A percentile compares a stretch with the other conserved stretches of the same genome.
phyloP scores from a whole-genome alignment of 148 eudicot species.

The Arctostaphylos glauca region DNA sequence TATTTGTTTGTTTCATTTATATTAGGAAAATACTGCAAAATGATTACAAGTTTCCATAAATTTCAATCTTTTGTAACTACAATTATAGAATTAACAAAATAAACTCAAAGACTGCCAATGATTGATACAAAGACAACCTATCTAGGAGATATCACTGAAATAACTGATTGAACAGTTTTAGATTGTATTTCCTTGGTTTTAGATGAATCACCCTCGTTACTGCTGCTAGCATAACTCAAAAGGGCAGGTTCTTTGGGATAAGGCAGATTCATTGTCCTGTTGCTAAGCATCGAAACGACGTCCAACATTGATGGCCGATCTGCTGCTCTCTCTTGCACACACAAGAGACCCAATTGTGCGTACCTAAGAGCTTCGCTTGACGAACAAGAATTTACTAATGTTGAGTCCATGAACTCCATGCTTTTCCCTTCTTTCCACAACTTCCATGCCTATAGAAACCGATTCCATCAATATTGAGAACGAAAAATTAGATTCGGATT shows the following conservation, averaged over 20 bases:
- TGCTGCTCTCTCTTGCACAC: constrained; percentile 9
- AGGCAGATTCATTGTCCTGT: background rate
- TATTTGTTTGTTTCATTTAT: too few species aligned
- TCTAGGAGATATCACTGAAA: background rate
- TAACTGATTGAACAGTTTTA: background rate
- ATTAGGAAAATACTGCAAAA: too few species aligned
- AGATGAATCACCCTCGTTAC: background rate
- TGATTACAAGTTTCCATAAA: background rate
- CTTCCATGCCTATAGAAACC: background rate
- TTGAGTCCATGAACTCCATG: background rate
- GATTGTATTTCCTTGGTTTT: background rate
- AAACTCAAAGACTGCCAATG: background rate
- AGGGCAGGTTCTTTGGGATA: constrained; percentile 1
- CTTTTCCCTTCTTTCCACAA: background rate
- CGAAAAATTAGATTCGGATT: background rate
- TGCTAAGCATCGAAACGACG: background rate
- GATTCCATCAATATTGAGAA: background rate
- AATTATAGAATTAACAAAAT: background rate
- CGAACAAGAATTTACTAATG: background rate
- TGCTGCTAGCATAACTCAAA: background rate
- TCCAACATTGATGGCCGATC: background rate
- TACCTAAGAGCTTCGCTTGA: background rate
- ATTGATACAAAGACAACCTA: background rate
- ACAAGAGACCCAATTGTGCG: background rate
- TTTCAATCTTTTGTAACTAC: background rate